Evolutionary conservation across 2,329 filamentous ascomycete species (phyloP), one percentile per base, ranked within the genome.

Genomic region (Ploettnerulaceae sp.): DNA sequence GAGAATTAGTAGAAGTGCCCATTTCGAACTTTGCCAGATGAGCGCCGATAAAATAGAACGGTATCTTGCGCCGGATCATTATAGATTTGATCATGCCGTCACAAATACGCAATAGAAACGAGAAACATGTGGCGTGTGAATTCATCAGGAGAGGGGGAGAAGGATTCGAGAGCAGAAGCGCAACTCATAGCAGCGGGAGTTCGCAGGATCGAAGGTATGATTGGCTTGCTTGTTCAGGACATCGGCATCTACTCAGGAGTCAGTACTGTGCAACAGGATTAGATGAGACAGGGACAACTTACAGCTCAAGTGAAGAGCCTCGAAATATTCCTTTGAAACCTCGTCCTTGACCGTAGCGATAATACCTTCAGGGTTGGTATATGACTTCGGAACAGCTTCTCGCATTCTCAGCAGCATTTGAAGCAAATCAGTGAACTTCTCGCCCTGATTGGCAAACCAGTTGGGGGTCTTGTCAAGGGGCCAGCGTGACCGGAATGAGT

Each of bases 391-490:
- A 4, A 81, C 69, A 1, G 77, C 73, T 50, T 76, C 75, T 29
- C 80, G 71, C 45, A 82, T 81, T n/a, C 68, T 68, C 7, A 83
- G 62, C 3, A 84, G 69, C 76, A 82, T 80, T 60, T 75, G 74
- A 39, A 84, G 62, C 29, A 82, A 64, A 34, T 77, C 71, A 4
- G 77, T 77, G 5, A 84, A 69, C 25, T 74, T 72, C 35, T 76
- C 73, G 12, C 79, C 79, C 54, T 83, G 79, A 45, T 74, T 71
- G 0, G 76, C 76, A 57, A 77, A 84, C 40, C 69, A 68, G 39
- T 69, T 66, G 0, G 80, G 80, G 6, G 75, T 73, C 48, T 71
- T 71, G 28, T 79, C 76, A 3, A 84, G 68, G 3, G 81, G 81
- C 80, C 80, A 84, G 2, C 75, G 71, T 20, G 56, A 50, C 31